Conservation (phyloP, 2,329 filamentous ascomycete genomes). For the Fusarium pseudocircinatum region DNA sequence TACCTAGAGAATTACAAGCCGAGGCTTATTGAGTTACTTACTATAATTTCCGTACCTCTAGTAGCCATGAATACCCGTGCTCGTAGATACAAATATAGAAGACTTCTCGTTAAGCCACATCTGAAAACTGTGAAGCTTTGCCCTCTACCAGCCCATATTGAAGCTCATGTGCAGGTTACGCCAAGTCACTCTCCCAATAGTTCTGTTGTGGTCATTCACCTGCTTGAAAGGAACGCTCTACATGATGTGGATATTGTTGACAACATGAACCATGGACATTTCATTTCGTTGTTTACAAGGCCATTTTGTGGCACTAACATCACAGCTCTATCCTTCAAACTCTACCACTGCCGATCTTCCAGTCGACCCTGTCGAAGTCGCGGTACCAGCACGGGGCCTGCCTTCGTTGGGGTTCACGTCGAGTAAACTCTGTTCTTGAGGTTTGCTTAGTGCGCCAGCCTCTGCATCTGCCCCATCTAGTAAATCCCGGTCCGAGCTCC, state of each 20-base stretch:
- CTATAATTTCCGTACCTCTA: background rate
- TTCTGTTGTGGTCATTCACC: conserved; percentile 10
- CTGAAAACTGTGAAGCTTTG: background rate
- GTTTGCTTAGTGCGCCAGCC: conserved; percentile 59
- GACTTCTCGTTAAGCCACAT: conserved; percentile 1
- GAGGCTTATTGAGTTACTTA: background rate
- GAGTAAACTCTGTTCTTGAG: conserved; percentile 48
- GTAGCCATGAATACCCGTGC: background rate
- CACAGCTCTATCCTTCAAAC: conserved; percentile 50
- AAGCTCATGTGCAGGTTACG: conserved; percentile 8
- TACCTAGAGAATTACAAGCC: no score
- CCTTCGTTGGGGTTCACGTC: conserved; percentile 46
- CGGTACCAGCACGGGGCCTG: conserved; percentile 41
- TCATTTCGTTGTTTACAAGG: conserved; percentile 28
- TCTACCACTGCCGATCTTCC: conserved; percentile 52
- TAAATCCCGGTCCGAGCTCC: conserved; percentile 74
- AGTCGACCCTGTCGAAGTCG: conserved; percentile 44
- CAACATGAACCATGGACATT: conserved; percentile 18
- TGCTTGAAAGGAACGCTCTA: background rate
- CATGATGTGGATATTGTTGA: conserved; percentile 17
- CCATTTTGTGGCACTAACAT: background rate
- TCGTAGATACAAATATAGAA: background rate
- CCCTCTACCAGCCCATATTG: conserved; percentile 1
- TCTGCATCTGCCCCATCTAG: conserved; percentile 79
- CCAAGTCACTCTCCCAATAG: conserved; percentile 18